Conservation (phyloP, 2,329 filamentous ascomycete genomes). For the Arachnomyces sp. region DNA sequence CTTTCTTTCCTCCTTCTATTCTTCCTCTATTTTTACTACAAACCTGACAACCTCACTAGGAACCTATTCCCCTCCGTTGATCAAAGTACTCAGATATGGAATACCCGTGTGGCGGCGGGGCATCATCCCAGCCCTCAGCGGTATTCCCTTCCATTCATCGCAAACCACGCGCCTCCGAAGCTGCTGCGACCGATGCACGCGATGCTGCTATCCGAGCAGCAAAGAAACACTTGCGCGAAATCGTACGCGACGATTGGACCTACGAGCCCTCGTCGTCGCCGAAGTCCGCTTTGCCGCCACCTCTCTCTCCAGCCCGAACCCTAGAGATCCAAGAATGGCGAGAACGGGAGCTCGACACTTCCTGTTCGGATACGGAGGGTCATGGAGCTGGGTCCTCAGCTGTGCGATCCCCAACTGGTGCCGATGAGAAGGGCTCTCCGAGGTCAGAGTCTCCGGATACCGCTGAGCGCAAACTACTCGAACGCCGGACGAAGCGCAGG, state of each 20-base stretch:
- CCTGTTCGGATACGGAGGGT: slow-evolving; percentile 9
- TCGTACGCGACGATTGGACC: slow-evolving; percentile 37
- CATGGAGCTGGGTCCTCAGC: background rate
- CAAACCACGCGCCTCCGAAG: slow-evolving; percentile 15
- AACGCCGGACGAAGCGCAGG: slow-evolving; percentile 50
- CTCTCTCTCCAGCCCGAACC: slow-evolving; percentile 1
- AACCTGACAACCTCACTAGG: background rate
- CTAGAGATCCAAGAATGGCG: slow-evolving; percentile 13
- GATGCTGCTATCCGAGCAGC: slow-evolving; percentile 34
- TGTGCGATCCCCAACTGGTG: background rate
- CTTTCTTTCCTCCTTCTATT: background rate
- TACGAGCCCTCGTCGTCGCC: slow-evolving; percentile 18
- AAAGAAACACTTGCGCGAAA: slow-evolving; percentile 32
- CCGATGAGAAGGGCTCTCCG: background rate
- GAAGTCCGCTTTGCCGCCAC: slow-evolving; percentile 4
- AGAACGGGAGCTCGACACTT: slow-evolving; percentile 12
- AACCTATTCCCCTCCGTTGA: background rate
- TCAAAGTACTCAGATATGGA: too few relatives aligned
- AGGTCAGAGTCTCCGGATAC: slow-evolving; percentile 35
- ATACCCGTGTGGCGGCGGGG: too few relatives aligned
- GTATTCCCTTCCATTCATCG: slow-evolving; percentile 16
- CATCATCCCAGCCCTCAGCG: slow-evolving; percentile 4
- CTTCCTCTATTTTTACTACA: background rate
- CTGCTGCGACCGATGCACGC: slow-evolving; percentile 23
- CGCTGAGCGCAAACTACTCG: slow-evolving; percentile 34